Conservation (phyloP, 371 early-diverging fungal genomes). For the Choanephora cucurbitarum region DNA sequence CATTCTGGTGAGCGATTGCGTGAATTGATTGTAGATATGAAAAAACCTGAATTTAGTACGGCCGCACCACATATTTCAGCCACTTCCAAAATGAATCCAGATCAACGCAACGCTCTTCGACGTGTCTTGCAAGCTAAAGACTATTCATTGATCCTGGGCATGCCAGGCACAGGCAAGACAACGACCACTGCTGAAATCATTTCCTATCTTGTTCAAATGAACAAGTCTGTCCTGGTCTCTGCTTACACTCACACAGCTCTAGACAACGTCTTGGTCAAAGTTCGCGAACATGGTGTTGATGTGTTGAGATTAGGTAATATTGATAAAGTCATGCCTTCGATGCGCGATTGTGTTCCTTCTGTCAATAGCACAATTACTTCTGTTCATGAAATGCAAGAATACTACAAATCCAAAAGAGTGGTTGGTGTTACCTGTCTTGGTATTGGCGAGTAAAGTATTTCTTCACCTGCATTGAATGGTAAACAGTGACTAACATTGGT, state of each 20-base stretch:
- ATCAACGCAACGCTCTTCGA: conserved; percentile 65
- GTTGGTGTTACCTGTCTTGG: conserved; percentile 92
- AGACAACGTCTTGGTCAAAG: conserved; percentile 91
- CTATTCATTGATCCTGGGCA: conserved; percentile 94
- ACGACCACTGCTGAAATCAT: conserved; percentile 90
- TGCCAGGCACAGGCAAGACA: conserved; percentile 99
- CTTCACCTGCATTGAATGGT: not conserved
- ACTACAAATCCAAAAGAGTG: conserved; percentile 63
- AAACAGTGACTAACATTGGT: no score
- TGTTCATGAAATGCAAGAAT: conserved; percentile 58
- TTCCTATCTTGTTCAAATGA: conserved; percentile 62
- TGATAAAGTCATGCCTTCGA: conserved; percentile 57
- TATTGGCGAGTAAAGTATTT: conserved; percentile 66
- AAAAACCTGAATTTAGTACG: conserved; percentile 60
- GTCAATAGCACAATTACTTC: conserved; percentile 43
- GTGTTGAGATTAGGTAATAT: conserved; percentile 77
- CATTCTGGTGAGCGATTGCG: conserved; percentile 41
- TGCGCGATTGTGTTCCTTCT: conserved; percentile 57
- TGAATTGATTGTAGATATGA: conserved; percentile 82
- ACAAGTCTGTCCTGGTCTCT: conserved; percentile 86
- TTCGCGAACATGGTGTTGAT: conserved; percentile 56
- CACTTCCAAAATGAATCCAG: conserved; percentile 56
- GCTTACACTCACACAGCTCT: conserved; percentile 97
- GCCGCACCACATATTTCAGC: not conserved
- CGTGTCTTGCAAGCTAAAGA: conserved; percentile 74